Evolutionary conservation across 768 basidiomycete species (phyloP).

Genomic region (Leccinum obscurum): DNA sequence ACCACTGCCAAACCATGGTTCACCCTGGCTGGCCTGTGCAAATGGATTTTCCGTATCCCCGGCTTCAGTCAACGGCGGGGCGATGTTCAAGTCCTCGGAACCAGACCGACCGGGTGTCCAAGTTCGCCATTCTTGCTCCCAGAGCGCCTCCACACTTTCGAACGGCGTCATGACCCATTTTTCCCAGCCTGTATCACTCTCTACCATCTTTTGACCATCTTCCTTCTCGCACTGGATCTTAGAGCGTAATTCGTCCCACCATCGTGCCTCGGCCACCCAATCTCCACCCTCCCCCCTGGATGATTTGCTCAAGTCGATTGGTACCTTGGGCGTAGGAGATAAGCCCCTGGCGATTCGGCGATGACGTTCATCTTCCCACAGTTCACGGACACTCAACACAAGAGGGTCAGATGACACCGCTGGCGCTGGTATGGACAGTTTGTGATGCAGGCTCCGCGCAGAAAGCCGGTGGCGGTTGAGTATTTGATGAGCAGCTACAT

Average conservation of each 20-base stretch:
- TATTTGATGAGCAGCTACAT: conserved; percentile 78
- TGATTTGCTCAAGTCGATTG: conserved; percentile 65
- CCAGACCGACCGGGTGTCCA: conserved; percentile 48
- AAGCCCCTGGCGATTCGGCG: conserved; percentile 69
- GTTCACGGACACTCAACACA: conserved; percentile 84
- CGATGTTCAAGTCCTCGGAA: conserved; percentile 16
- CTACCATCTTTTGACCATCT: conserved; percentile 24
- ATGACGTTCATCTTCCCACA: conserved; percentile 95
- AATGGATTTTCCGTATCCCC: conserved; percentile 28
- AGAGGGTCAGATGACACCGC: conserved; percentile 63
- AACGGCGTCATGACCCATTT: conserved; percentile 83
- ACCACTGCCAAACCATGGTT: conserved; percentile 10
- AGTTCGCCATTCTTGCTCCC: conserved; percentile 61
- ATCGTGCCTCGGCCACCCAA: conserved; percentile 73
- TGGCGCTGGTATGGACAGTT: conserved; percentile 58
- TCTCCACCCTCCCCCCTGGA: conserved; percentile 55
- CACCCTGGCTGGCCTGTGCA: conserved; percentile 19
- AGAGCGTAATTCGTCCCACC: conserved; percentile 70
- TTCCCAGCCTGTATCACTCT: conserved; percentile 53
- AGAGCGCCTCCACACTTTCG: conserved; percentile 85
- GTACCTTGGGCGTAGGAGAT: conserved; percentile 69
- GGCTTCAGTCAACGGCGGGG: conserved; percentile 14
- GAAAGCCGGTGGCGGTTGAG: conserved; percentile 73
- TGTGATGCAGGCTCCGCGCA: conserved; percentile 67
- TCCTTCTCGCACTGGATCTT: conserved; percentile 54